These are phyloP conservation scores for Macrophomina phaseolina DNA, from an alignment of 2,329 filamentous ascomycete genomes.

Conservation along the genomic window DNA sequence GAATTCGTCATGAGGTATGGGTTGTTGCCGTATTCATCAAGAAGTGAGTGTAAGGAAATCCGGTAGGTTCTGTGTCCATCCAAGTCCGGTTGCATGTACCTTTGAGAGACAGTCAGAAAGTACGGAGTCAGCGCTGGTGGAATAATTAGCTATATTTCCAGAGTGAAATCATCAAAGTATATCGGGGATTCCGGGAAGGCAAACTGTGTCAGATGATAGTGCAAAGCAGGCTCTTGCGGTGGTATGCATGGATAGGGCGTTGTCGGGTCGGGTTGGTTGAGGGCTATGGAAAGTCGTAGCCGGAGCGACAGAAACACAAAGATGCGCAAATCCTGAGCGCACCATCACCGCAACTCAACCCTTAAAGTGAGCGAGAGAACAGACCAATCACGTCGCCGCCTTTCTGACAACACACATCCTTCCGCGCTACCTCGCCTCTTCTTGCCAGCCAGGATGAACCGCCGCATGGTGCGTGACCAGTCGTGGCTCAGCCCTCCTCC, in stretches of 20 bases:
- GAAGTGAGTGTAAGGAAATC: too few relatives aligned
- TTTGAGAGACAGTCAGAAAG: too few relatives aligned
- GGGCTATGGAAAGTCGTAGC: slow-evolving; percentile 15
- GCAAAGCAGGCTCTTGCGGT: not conserved
- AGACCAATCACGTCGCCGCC: slow-evolving; percentile 5
- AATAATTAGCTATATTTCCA: too few relatives aligned
- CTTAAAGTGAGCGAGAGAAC: not conserved
- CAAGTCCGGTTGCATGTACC: too few relatives aligned
- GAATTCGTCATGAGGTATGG: too few relatives aligned
- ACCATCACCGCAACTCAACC: slow-evolving; percentile 1
- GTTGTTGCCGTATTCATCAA: too few relatives aligned
- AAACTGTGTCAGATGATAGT: not conserved
- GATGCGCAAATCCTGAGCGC: slow-evolving; percentile 14
- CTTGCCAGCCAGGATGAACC: slow-evolving; percentile 22
- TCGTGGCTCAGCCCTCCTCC: not conserved
- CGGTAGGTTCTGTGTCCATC: too few relatives aligned
- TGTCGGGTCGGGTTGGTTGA: too few relatives aligned
- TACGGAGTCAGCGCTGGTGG: too few relatives aligned
- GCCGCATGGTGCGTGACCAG: slow-evolving; percentile 21
- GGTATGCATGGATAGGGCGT: not conserved
- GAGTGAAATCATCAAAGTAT: too few relatives aligned
- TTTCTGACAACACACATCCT: slow-evolving; percentile 1
- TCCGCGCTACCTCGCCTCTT: not conserved
- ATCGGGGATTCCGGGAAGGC: not conserved
- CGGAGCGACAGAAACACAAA: slow-evolving; percentile 3